Evolutionary conservation across 352 stramenopile genomes (phyloP), one percentile per base, ranked within the genome.

Genomic region (Phytophthora cactorum): DNA sequence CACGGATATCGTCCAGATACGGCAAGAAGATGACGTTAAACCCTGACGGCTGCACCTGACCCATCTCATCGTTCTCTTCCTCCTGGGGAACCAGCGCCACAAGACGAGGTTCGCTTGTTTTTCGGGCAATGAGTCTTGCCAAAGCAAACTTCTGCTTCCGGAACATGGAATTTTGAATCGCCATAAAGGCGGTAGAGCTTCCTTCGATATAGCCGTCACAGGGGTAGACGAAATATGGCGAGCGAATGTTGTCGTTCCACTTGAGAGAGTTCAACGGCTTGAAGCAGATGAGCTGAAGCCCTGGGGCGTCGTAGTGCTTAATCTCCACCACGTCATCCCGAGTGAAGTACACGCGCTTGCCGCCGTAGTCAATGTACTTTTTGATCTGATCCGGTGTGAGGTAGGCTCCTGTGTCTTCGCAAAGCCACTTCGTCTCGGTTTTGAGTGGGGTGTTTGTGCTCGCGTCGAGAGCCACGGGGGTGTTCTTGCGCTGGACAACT

Each of bases 371-470:
- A 17, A 92, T 81, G 50, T 89, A 95, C 38, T 78, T 81, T 60
- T 91, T 90, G 49, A 95, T 91, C 53, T 92, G 77, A 44, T 93
- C 84, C 2, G 84, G 74, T 7, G 76, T 82, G 4, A 95, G 62
- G 66, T 93, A 93, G 29, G 71, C 68, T 15, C 88, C 88, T 10
- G 88, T 95, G 59, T 93, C 80, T 63, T 95, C 81, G 52, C 88
- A 95, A 34, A 95, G 79, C 88, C 88, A 95, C 58, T 95, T 95
- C 9, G 84, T 93, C 59, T 91, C 84, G 17, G 74, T 84, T 73
- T 91, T 91, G 14, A 95, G 72, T n/a, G 84, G 82, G 5, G 54
- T 72, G 55, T 95, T 95, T 9, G 82, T 92, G 14, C 72, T 79
- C 10, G 85, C 85, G n/a, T 93, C 83, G 14, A 95, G 63, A 25